Base-by-base conservation (phyloP, 805 yeast species). In the Wickerhamiella bombiphila region DNA sequence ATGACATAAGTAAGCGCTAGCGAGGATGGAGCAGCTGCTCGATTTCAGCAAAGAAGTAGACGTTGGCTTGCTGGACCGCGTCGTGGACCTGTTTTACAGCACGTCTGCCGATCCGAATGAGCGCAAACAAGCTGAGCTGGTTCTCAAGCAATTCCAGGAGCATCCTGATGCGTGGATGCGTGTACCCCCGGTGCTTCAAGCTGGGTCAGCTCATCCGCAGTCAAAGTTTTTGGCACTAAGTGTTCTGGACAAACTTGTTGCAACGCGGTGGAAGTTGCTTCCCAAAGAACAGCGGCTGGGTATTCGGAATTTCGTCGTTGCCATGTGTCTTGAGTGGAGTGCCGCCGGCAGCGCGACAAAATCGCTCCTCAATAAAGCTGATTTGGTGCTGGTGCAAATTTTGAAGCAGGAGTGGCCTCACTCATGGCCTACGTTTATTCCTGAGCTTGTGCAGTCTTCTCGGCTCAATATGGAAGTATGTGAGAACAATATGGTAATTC, bases 381-480 rank as follows among this genome's bases (percentile, higher is more conserved):
- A 91, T 61, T 68, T 91, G 53, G 88, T 97, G 13, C 66, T 91
- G 52, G 98, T 91, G 26, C 93, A 86, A 54, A 77, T 91, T 37
- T 72, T 91, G 53, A 91, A 91, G 54, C 97, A 91, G 61, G 99
- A 91, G 57, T 91, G 99, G 99, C 99, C 99, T 24, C 82, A 77
- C 50, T 80, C 86, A 57, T 91, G 99, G 99, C 97, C 97, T 15
- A 80, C 78, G 51, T 91, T 91, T 53, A 80, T 91, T 36, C 94
- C 95, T 14, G 98, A 91, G 57, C 72, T 91, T 40, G 91, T 88
- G 34, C 72, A 69, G 42, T 77, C 93, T 46, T 76, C 93, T 33
- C 72, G 82, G 45, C 74, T 88, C 11, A 77, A 91, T 17, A 74
- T 80, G 58, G 88, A 85, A 52, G 95, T 91, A 37, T 91, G 98